Conservation (phyloP, 257 asterid genomes). For the Capsicum rhomboideum region DNA sequence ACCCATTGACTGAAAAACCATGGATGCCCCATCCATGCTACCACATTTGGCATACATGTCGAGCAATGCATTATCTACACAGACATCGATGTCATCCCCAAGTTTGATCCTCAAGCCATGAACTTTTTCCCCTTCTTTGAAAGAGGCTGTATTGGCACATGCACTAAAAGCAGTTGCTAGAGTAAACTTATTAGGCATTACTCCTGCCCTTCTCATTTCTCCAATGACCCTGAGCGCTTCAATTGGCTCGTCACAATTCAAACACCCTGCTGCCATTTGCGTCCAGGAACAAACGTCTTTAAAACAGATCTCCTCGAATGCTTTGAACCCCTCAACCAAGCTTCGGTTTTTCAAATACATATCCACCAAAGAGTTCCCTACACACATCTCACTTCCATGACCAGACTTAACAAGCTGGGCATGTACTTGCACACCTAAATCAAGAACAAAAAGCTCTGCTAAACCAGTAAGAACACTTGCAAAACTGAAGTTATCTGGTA, state of each 20-base stretch:
- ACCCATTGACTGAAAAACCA: slow-evolving; percentile 42
- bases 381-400: slow-evolving; percentile 50
- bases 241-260: slow-evolving; percentile 48
- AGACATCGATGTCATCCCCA: slow-evolving; percentile 39
- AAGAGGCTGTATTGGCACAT: slow-evolving; percentile 48
- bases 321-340: slow-evolving; percentile 37
- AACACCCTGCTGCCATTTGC: slow-evolving; percentile 58
- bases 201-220: slow-evolving; percentile 48
- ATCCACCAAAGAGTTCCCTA: slow-evolving; percentile 61
- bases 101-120: slow-evolving; percentile 46
- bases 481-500: slow-evolving; percentile 58
- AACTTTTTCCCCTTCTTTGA: slow-evolving; percentile 53
- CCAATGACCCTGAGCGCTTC: slow-evolving; percentile 43
- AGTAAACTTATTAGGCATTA: slow-evolving; percentile 56
- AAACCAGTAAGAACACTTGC: slow-evolving; percentile 61
- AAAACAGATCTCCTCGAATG: slow-evolving; percentile 47
- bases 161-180: slow-evolving; percentile 58
- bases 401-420: slow-evolving; percentile 50
- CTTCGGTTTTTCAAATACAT: slow-evolving; percentile 54
- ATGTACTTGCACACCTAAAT: slow-evolving; percentile 58
- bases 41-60: slow-evolving; percentile 76
- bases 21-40: slow-evolving; percentile 40
- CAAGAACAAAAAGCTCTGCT: slow-evolving; percentile 47
- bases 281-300: slow-evolving; percentile 68
- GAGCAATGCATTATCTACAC: slow-evolving; percentile 63